Evolutionary conservation across 805 yeast species (phyloP).

Genomic region (Candida koratica): DNA sequence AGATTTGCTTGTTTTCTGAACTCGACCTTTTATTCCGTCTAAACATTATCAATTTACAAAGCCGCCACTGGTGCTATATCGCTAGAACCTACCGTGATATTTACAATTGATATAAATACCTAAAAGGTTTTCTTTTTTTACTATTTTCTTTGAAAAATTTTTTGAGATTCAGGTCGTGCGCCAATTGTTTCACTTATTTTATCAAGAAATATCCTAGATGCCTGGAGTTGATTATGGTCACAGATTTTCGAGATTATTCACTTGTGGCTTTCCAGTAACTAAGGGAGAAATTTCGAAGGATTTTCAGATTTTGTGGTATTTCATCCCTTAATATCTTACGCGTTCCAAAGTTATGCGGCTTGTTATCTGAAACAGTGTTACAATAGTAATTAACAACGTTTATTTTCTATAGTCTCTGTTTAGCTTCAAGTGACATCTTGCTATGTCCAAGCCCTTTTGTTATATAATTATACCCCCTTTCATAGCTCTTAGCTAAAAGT

Average conservation of each 20-base stretch:
- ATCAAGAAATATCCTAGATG: too few species aligned
- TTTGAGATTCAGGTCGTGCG: conserved; percentile 6
- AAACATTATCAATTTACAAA: conserved; percentile 23
- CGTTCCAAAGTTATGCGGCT: not conserved
- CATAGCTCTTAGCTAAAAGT: too few species aligned
- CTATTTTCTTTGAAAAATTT: conserved; percentile 4
- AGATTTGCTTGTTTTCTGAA: conserved; percentile 27
- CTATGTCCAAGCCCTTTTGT: too few species aligned
- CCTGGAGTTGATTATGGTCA: too few species aligned
- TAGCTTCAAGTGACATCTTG: too few species aligned
- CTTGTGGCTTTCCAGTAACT: too few species aligned
- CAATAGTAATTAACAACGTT: too few species aligned
- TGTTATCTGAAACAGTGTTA: not conserved
- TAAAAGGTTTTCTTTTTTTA: conserved; percentile 1
- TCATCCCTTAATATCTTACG: not conserved
- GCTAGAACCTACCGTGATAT: not conserved
- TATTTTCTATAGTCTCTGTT: too few species aligned
- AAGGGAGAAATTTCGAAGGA: not conserved
- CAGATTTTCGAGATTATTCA: too few species aligned
- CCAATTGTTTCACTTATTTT: too few species aligned
- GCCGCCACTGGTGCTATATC: too few species aligned
- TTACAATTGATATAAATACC: not conserved
- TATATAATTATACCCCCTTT: too few species aligned
- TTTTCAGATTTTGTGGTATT: not conserved
- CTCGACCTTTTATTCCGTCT: conserved; percentile 38